Base-by-base conservation (phyloP, 805 yeast species). In the Hyphopichia homilentoma region DNA sequence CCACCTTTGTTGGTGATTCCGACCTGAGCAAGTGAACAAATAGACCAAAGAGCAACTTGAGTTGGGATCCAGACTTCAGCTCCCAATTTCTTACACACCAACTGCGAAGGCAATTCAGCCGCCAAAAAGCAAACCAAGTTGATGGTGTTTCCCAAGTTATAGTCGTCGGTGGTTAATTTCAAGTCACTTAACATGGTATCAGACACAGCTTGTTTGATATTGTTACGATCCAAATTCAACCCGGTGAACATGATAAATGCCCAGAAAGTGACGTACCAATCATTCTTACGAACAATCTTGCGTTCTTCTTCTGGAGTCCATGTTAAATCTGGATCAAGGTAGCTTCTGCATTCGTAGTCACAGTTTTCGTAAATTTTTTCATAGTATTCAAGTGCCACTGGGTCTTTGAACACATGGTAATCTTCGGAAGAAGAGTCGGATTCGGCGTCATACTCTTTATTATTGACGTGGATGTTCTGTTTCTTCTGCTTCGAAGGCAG, bases 21-120 rank as follows among this genome's bases (percentile, higher is more conserved):
- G 15, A 50, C 51, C 34, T 58, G 64, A 7, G 39, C 29, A 9
- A 49, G 39, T 18, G 62, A 52, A 6, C 54, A 50, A 21, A 57
- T 31, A 32, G 59, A 50, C 54, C 61, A 58, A 9, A 42, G 29
- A 9, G 44, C 36, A 36, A 58, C 50, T 48, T 59, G 41, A 37
- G 43, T 20, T 2, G 84, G 84, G 35, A 79, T 70, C 72, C 81
- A 77, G 12, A 62, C 41, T 45, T 78, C 84, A 7, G 81, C 74
- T 5, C 86, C 87, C 17, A 79, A 27, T 36, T 63, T 66, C 51
- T 80, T 79, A 14, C 81, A 73, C 16, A 79, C 56, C 43, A 80
- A 58, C 45, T 79, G 83, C 9, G 83, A 76, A 0, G 86, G 86
- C 5, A 67, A 57, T 40, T 73, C 75, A 30, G 65, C 66, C 9